A percentile compares a stretch with the other conserved stretches of the same genome.
phyloP scores from a whole-genome alignment of 148 eudicot genomes.

The Linanthus parryae region DNA sequence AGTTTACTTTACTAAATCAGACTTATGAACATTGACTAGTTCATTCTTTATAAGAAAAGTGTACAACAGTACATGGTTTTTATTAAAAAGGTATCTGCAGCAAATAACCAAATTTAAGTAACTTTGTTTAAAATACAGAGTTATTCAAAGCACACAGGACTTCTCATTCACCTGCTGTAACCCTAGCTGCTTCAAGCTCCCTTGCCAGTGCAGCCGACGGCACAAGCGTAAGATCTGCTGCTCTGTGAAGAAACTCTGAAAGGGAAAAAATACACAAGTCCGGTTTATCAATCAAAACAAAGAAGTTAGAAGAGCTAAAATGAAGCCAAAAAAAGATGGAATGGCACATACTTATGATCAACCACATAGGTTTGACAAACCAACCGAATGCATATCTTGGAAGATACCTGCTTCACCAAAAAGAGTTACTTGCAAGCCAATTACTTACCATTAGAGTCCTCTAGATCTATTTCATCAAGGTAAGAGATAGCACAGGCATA shows the following conservation, averaged over 20 bases:
- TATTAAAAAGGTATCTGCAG: no score
- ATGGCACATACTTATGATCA: slow-evolving; percentile 72
- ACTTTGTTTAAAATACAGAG: no score
- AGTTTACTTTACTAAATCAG: no score
- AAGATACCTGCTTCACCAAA: slow-evolving; percentile 61
- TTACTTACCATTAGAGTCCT: no score
- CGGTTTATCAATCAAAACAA: slow-evolving; percentile 9
- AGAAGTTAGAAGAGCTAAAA: background rate
- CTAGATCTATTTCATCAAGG: no score
- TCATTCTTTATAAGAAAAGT: no score
- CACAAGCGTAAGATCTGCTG: slow-evolving; percentile 93
- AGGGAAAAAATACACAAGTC: background rate
- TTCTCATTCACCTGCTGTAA: slow-evolving; percentile 82
- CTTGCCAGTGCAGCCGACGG: slow-evolving; percentile 94
- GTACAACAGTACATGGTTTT: no score
- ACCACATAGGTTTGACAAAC: slow-evolving; percentile 98
- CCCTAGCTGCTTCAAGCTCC: slow-evolving; percentile 85
- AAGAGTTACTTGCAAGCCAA: no score
- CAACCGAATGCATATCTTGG: slow-evolving; percentile 98
- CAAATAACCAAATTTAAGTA: no score
- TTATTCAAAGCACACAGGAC: no score
- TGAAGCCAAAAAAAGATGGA: slow-evolving; percentile 1
- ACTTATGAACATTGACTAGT: no score
- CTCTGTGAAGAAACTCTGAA: slow-evolving; percentile 86
- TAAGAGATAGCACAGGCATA: no score